Conservation (phyloP, 768 basidiomycete species). For the Fistulinella prunicolor region DNA sequence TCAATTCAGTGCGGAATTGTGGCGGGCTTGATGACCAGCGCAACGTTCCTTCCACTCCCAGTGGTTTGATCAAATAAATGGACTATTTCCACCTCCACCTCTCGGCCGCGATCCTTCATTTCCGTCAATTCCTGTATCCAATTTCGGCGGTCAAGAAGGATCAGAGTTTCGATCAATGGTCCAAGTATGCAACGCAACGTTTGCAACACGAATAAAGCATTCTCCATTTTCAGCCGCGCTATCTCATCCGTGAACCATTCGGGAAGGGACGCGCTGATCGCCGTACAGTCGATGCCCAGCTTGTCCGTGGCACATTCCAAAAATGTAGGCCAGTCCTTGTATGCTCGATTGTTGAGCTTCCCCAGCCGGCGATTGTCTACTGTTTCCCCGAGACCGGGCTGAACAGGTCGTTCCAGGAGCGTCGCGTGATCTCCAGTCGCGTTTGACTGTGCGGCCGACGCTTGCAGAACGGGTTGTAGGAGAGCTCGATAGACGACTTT, state of each 20-base stretch:
- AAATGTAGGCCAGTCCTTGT: slow-evolving; percentile 49
- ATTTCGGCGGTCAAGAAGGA: slow-evolving; percentile 57
- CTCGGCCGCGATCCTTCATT: slow-evolving; percentile 13
- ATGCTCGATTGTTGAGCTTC: slow-evolving; percentile 48
- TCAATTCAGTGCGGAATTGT: slow-evolving; percentile 8
- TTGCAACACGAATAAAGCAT: slow-evolving; percentile 56
- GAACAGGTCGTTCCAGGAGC: slow-evolving; percentile 8
- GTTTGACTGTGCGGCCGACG: slow-evolving; percentile 1
- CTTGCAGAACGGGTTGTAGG: slow-evolving; percentile 37
- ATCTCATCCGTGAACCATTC: slow-evolving; percentile 21
- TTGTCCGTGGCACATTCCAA: slow-evolving; percentile 34
- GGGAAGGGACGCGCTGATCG: slow-evolving; percentile 15
- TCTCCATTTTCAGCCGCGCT: slow-evolving; percentile 32
- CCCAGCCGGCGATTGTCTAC: slow-evolving; percentile 48
- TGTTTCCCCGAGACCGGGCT: slow-evolving; percentile 36
- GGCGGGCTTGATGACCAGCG: slow-evolving; percentile 48
- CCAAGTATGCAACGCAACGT: slow-evolving; percentile 67
- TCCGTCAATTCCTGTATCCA: slow-evolving; percentile 47
- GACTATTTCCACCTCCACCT: slow-evolving; percentile 44
- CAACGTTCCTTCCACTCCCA: slow-evolving; percentile 73
- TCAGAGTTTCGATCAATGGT: slow-evolving; percentile 61
- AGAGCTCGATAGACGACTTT: slow-evolving; percentile 75
- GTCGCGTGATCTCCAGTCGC: not conserved
- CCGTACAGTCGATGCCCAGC: slow-evolving; percentile 21
- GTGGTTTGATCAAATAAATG: slow-evolving; percentile 72